A percentile compares a stretch with the other conserved stretches of the same genome.
Evolutionary conservation across 257 asterid species (phyloP).

Genomic region (Cruciata laevipes): DNA sequence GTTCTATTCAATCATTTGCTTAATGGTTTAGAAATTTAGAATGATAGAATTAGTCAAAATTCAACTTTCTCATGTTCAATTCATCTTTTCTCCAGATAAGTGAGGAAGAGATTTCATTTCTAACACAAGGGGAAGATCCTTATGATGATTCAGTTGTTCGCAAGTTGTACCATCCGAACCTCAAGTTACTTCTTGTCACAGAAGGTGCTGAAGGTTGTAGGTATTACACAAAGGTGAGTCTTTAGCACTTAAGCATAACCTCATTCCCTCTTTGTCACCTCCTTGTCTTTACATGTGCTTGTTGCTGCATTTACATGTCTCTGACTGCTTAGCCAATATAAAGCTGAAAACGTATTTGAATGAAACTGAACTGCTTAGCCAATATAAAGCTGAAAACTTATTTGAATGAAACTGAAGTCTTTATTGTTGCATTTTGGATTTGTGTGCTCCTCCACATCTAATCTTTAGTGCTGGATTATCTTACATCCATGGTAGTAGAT

Average conservation of each 20-base stretch:
- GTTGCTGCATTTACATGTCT: too few species aligned
- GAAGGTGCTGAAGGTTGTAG: conserved; percentile 98
- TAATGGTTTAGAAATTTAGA: background rate
- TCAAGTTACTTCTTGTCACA: conserved; percentile 83
- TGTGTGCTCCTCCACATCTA: background rate
- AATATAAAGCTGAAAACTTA: background rate
- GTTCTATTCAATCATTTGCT: background rate
- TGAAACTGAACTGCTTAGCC: too few species aligned
- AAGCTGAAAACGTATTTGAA: background rate
- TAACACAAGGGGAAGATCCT: conserved; percentile 93
- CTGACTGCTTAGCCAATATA: background rate
- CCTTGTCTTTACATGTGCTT: background rate
- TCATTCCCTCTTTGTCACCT: background rate
- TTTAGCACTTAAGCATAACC: conserved; percentile 14
- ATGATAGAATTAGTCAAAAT: background rate
- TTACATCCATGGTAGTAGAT: background rate
- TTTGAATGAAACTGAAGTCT: too few species aligned
- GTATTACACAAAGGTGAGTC: conserved; percentile 82
- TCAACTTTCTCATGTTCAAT: conserved; percentile 14
- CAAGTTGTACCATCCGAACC: conserved; percentile 71
- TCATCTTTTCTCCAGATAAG: conserved; percentile 51
- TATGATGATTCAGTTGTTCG: conserved; percentile 81
- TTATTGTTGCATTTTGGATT: background rate
- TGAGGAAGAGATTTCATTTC: conserved; percentile 84
- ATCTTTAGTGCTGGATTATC: background rate